phyloP scores from a whole-genome alignment of 2,329 filamentous ascomycete species.

The Podosphaera fusca region DNA sequence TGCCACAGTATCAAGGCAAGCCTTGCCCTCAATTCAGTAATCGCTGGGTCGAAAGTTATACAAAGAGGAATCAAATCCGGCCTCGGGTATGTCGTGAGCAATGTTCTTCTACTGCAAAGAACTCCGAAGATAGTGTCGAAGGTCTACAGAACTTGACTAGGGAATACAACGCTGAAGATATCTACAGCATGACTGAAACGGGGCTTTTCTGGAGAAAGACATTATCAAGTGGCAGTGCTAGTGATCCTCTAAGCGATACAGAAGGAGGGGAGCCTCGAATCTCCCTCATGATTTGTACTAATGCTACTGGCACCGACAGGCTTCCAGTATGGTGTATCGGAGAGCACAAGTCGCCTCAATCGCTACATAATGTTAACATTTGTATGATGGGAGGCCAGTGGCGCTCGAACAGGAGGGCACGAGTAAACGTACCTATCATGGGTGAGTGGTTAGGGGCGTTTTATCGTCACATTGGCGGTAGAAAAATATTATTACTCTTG shows the following conservation, averaged over 20 bases:
- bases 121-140: not conserved
- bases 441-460: constrained; percentile 1
- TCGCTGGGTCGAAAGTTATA: not conserved
- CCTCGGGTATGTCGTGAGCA: not conserved
- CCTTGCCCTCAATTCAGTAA: not conserved
- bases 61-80: not conserved
- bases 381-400: not conserved
- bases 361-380: not conserved
- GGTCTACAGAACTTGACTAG: not conserved
- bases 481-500: not conserved
- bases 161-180: constrained; percentile 1
- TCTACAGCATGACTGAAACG: not conserved
- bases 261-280: not conserved
- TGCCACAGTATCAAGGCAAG: not conserved
- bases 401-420: constrained; percentile 2
- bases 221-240: constrained; percentile 19
- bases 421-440: constrained; percentile 2
- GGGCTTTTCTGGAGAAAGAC: constrained; percentile 1
- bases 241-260: constrained; percentile 7
- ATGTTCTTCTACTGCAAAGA: not conserved
- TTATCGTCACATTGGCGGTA: not conserved
- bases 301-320: constrained; percentile 1
- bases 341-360: not conserved
- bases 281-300: not conserved
- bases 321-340: constrained; percentile 1